Evolutionary conservation across 2,329 filamentous ascomycete genomes (phyloP), one percentile per base, ranked within the genome.

Genomic region (Penicillium decumbens): DNA sequence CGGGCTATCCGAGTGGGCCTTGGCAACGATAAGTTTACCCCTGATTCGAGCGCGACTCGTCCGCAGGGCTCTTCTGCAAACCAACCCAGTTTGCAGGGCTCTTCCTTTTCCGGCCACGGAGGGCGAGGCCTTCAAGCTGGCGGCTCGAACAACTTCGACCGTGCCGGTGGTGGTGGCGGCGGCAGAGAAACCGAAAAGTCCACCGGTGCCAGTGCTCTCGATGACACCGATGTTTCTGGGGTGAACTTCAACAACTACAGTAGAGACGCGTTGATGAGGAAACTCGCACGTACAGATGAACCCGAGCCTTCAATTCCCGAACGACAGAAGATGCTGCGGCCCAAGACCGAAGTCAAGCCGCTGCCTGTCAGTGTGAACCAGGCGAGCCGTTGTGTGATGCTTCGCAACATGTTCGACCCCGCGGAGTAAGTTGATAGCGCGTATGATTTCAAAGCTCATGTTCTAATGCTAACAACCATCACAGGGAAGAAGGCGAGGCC

Each of bases 241-340:
- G 92, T 98, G 73, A 97, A 97, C 76, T 97, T 97, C 86, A 95
- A 90, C 81, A 96, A 96, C 74, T 96, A 95, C 78, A 95, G 89
- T 79, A 89, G 93, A 75, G 90, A 97, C 77, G 89, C 91, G 68
- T 85, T 98, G 74, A 98, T 98, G 93, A 84, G 89, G 73, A 96
- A 97, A 77, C 88, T 98, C 74, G 91, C 93, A 69, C 86, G 93
- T 80, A 92, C 88, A 75, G 91, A 97, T 75, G 90, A 97, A 68
- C 79, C 83, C 61, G 80, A 81, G 63, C 69, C 70, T 49, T 61
- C 67, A 52, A 76, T 79, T 62, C 82, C 81, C 64, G 82, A 86
- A 60, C 83, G 88, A 73, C 81, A 82, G 68, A 85, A 87, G 71
- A 77, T 87, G 51, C 75, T 85, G 58, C 89, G 89, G 68, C 86